A percentile compares a stretch with the other conserved stretches of the same genome.
Conservation (phyloP, 192 early-diverging fungal genomes). For the Chytriomyces hyalinus region DNA sequence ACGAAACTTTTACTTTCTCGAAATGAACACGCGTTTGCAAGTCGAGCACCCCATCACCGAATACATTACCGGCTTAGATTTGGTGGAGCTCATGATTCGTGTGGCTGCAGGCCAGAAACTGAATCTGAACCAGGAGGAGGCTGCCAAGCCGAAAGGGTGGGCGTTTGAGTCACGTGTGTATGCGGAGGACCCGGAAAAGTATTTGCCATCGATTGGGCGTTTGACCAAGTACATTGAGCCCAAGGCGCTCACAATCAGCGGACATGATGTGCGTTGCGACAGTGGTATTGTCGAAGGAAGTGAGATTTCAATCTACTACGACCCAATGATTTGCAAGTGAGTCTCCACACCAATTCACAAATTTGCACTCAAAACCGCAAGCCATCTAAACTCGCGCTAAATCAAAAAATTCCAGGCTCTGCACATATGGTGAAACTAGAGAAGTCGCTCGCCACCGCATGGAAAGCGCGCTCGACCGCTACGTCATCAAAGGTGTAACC, state of each 20-base stretch:
- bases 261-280: conserved; percentile 83
- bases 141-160: conserved; percentile 81
- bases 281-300: conserved; percentile 89
- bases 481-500: conserved; percentile 91
- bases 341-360: neutral
- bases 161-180: conserved; percentile 95
- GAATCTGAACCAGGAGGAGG: conserved; percentile 72
- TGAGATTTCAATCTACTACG: conserved; percentile 96
- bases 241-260: conserved; percentile 29
- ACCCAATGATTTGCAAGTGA: conserved; percentile 83
- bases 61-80: conserved; percentile 88
- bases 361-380: neutral
- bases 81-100: conserved; percentile 96
- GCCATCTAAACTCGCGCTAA: neutral
- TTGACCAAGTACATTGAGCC: conserved; percentile 88
- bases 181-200: conserved; percentile 93
- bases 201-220: conserved; percentile 90
- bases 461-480: conserved; percentile 83
- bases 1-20: conserved; percentile 94
- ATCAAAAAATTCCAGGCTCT: conserved; percentile 63
- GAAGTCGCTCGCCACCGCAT: conserved; percentile 77
- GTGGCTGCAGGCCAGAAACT: conserved; percentile 82
- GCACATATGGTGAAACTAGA: conserved; percentile 79
- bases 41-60: conserved; percentile 99
- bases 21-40: conserved; percentile 97